Conservation (phyloP, 495 filamentous ascomycete genomes). For the Endocarpon pusillum region DNA sequence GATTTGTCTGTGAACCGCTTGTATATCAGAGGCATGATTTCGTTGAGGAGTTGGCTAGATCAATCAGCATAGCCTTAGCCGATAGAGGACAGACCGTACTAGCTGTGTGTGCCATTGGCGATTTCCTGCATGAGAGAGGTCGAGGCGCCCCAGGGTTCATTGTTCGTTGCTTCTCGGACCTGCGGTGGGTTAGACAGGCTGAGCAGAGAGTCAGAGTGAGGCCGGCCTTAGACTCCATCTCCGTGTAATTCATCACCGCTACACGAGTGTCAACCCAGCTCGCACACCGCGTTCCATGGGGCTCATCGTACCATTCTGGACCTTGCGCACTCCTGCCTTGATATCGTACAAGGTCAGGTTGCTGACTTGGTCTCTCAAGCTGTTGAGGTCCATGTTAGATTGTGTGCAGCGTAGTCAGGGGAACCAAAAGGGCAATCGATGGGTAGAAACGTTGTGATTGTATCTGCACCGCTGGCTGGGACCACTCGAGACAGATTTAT, state of each 20-base stretch:
- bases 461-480: too few relatives aligned
- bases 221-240: constrained; percentile 91
- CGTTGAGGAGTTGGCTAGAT: constrained; percentile 79
- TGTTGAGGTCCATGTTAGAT: constrained; percentile 64
- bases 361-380: constrained; percentile 73
- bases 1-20: constrained; percentile 97
- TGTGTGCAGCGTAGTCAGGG: too few relatives aligned
- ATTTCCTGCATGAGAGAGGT: constrained; percentile 93
- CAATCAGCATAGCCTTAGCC: constrained; percentile 4
- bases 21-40: constrained; percentile 99
- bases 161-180: constrained; percentile 95
- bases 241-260: constrained; percentile 99
- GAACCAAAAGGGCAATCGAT: too few relatives aligned
- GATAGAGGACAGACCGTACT: constrained; percentile 41
- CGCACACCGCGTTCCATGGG: too few relatives aligned
- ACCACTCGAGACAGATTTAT: too few relatives aligned
- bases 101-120: constrained; percentile 92
- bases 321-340: constrained; percentile 92
- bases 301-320: constrained; percentile 97
- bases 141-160: constrained; percentile 91
- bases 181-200: constrained; percentile 19
- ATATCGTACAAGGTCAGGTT: constrained; percentile 93
- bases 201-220: constrained; percentile 3
- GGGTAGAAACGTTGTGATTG: too few relatives aligned
- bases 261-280: too few relatives aligned